phyloP scores from a whole-genome alignment of 169 alveolate genomes.

The Plasmodium knowlesi region DNA sequence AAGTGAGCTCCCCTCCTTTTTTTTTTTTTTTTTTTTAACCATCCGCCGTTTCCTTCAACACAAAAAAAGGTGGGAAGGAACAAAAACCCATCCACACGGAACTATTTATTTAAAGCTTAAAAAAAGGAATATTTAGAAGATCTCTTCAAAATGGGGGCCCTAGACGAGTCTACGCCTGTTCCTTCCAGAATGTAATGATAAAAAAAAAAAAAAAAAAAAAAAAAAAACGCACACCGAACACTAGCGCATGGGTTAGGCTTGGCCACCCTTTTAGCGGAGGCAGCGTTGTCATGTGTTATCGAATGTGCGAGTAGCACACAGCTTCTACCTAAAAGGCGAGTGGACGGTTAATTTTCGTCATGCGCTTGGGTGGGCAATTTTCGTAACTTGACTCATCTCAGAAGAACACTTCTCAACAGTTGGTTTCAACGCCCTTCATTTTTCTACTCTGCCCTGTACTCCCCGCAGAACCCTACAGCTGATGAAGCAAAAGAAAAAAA shows the following conservation, averaged over 20 bases:
- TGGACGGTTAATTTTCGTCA: background rate
- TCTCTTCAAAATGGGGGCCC: slow-evolving; percentile 65
- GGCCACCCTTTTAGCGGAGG: background rate
- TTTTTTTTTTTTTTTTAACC: slow-evolving; percentile 17
- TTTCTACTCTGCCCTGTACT: background rate
- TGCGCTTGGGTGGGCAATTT: background rate
- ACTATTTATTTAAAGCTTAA: slow-evolving; percentile 6
- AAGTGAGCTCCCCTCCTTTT: background rate
- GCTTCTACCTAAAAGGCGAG: background rate
- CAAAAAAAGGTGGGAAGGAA: slow-evolving; percentile 11
- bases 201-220: slow-evolving; percentile 10
- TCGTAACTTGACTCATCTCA: background rate
- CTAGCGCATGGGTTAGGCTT: background rate
- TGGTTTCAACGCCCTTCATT: background rate
- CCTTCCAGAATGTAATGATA: slow-evolving; percentile 71
- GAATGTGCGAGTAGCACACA: background rate
- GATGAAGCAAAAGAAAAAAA: slow-evolving; percentile 87
- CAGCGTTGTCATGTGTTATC: background rate
- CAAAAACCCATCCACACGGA: background rate
- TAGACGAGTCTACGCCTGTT: slow-evolving; percentile 76
- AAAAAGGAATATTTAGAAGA: background rate
- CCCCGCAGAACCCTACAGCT: slow-evolving; percentile 87
- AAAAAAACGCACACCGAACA: background rate
- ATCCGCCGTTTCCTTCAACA: slow-evolving; percentile 12
- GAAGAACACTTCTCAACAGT: background rate